These are phyloP conservation scores for Cyclostephanos invisitatus DNA, from an alignment of 108 stramenopile genomes.

Conservation along the genomic window DNA sequence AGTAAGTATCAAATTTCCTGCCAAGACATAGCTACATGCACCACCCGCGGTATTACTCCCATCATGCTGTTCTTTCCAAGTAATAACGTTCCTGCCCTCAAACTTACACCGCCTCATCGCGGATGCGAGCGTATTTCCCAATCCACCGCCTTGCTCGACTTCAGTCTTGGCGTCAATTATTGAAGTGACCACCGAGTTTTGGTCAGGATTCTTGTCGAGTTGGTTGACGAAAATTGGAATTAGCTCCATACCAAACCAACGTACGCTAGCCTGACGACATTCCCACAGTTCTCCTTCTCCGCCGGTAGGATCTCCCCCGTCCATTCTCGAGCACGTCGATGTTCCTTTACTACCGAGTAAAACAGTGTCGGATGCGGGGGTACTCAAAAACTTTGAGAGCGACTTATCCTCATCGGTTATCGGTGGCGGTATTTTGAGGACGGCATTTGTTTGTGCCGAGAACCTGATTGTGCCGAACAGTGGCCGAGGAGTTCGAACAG, in stretches of 20 bases:
- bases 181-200: slow-evolving; percentile 10
- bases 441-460: slow-evolving; percentile 20
- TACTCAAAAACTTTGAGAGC: slow-evolving; percentile 23
- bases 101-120: slow-evolving; percentile 39
- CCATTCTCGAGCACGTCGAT: slow-evolving; percentile 19
- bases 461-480: slow-evolving; percentile 36
- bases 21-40: slow-evolving; percentile 20
- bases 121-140: slow-evolving; percentile 34
- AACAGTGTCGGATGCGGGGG: slow-evolving; percentile 19
- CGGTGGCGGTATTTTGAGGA: slow-evolving; percentile 7
- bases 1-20: slow-evolving; percentile 39
- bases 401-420: slow-evolving; percentile 14
- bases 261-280: slow-evolving; percentile 42
- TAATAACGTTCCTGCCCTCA: slow-evolving; percentile 23
- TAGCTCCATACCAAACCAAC: slow-evolving; percentile 53
- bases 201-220: slow-evolving; percentile 34
- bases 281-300: slow-evolving; percentile 32
- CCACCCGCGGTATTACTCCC: background rate
- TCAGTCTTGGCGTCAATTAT: slow-evolving; percentile 43
- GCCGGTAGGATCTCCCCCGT: background rate
- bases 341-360: slow-evolving; percentile 36
- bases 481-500: background rate
- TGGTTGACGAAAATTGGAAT: slow-evolving; percentile 45
- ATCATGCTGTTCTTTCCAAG: slow-evolving; percentile 24
- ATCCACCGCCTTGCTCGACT: slow-evolving; percentile 22